Base-by-base conservation (phyloP, 352 stramenopile genomes). In the Globisporangium abappressorium region DNA sequence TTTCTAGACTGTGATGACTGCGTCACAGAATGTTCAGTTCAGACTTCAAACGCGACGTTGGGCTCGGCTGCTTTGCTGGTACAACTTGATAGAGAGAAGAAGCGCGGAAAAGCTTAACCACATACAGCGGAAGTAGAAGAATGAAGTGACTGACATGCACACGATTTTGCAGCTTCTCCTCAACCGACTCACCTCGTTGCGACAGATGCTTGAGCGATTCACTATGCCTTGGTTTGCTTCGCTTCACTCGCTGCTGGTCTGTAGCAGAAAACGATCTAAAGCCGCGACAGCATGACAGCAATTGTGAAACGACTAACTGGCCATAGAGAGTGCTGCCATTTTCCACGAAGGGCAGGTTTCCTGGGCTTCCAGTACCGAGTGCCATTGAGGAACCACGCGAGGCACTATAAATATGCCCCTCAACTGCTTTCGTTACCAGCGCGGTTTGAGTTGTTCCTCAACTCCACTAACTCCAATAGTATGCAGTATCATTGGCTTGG, bases 371-470 rank as follows among this genome's bases (percentile, higher is more conserved):
- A 49, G 41, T 22, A 49, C 5, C 41, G 22, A 49, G 9, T 49
- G 41, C 66, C 66, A 60, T 71, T 71, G 66, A 59, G 66, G 41
- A 71, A 71, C 60, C 66, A 71, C 49, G 67, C n/a, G 24, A 59
- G 26, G 26, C 26, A 41, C 66, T 72, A 69, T 65, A 43, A 66
- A 55, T 72, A 67, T 15, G 49, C 26, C 9, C 8, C 28, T 65
- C 46, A 69, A 69, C 55, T 65, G 56, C 64, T 55, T 41, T 62
- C 51, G 22, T 62, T 51, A 38, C 28, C 15, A 6, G 26, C 15
- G 26, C 18, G 47, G 47, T n/a, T 33, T 33, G 30, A 33, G 30
- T 51, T 51, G 43, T 22, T 55, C 47, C 22, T 11, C 47, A 55
- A 38, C 34, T 38, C 34, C 34, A 38, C 11, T 9, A 38, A 2